Percentiles rank a stretch among this genome's conserved stretches.
These are phyloP conservation scores for Penicillium sp. DNA, from an alignment of 2,329 filamentous ascomycete species.

Conservation along the genomic window DNA sequence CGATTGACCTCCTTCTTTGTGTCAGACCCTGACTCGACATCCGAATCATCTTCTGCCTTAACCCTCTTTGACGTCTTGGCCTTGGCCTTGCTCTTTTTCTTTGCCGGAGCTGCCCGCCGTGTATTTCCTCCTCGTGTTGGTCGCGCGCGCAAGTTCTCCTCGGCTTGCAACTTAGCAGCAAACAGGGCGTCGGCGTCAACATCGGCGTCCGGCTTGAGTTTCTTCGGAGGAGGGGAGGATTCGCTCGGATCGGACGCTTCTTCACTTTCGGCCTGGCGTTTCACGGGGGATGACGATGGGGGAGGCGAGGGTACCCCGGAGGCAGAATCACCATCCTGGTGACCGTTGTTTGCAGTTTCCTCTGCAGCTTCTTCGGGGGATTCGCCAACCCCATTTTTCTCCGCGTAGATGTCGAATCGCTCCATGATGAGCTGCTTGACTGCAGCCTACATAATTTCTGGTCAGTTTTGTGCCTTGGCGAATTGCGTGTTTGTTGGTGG, in stretches of 20 bases:
- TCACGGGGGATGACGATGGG: slow-evolving; percentile 39
- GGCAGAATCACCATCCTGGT: slow-evolving; percentile 26
- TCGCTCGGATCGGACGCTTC: slow-evolving; percentile 40
- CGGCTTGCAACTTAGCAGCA: slow-evolving; percentile 84
- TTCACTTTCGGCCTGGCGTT: slow-evolving; percentile 45
- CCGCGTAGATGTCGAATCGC: slow-evolving; percentile 69
- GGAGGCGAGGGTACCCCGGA: slow-evolving; percentile 33
- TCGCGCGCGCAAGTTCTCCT: slow-evolving; percentile 77
- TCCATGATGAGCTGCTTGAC: slow-evolving; percentile 73
- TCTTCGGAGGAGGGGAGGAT: slow-evolving; percentile 55
- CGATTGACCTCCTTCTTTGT: slow-evolving; percentile 65
- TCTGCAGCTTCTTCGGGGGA: slow-evolving; percentile 27
- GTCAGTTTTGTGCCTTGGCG: neutral
- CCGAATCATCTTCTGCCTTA: slow-evolving; percentile 77
- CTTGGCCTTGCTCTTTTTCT: slow-evolving; percentile 61
- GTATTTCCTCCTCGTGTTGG: slow-evolving; percentile 73
- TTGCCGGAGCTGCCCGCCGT: slow-evolving; percentile 59
- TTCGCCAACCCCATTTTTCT: slow-evolving; percentile 41
- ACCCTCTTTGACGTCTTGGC: slow-evolving; percentile 66
- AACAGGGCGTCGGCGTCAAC: slow-evolving; percentile 77
- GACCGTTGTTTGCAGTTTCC: slow-evolving; percentile 36
- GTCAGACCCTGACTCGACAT: slow-evolving; percentile 64
- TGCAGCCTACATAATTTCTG: slow-evolving; percentile 52
- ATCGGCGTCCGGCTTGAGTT: slow-evolving; percentile 61
- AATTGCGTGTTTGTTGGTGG: neutral